Evolutionary conservation across 2,329 filamentous ascomycete species (phyloP), one percentile per base, ranked within the genome.

Genomic region (Alternaria solani): DNA sequence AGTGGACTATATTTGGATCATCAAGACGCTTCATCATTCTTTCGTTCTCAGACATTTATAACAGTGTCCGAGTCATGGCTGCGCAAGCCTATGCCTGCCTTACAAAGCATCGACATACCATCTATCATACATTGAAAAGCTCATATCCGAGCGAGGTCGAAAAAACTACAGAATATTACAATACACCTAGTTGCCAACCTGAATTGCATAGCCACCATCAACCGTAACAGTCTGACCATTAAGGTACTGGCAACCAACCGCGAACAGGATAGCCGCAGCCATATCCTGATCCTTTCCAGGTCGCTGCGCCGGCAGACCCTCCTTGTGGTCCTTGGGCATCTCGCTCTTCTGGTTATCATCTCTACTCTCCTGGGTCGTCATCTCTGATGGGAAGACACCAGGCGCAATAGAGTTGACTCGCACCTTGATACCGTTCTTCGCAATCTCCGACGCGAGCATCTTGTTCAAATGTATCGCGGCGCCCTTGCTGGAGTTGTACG

Each of bases 251-350:
- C 79, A 83, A 32, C 68, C 76, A n/a, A 81, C 83, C 18, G 81
- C 78, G 62, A 85, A 88, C 26, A 89, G 72, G 3, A 88, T 80
- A 0, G 84, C 84, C 42, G 82, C 81, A 0, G 84, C 86, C 81
- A 88, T 88, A 68, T 88, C 86, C 32, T 83, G 74, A 63, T 88
- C 87, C 26, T 85, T 83, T 0, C 87, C 87, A 0, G 85, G 85
- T 43, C 84, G 70, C 59, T 78, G 76, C 6, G 84, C 82, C 7
- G 85, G 83, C 51, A 85, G 76, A 51, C 82, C 83, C 55, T 78
- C 80, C 70, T 83, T 85, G 65, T 84, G 80, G 57, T 84, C 82
- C 76, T 84, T 86, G 8, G 81, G 80, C 59, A 87, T 79, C 60
- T 83, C 74, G 30, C 80, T 83, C 80, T 87, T 87, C 77, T 87